phyloP scores from a whole-genome alignment of 768 basidiomycete species.

The Psilocybe tampanensis region DNA sequence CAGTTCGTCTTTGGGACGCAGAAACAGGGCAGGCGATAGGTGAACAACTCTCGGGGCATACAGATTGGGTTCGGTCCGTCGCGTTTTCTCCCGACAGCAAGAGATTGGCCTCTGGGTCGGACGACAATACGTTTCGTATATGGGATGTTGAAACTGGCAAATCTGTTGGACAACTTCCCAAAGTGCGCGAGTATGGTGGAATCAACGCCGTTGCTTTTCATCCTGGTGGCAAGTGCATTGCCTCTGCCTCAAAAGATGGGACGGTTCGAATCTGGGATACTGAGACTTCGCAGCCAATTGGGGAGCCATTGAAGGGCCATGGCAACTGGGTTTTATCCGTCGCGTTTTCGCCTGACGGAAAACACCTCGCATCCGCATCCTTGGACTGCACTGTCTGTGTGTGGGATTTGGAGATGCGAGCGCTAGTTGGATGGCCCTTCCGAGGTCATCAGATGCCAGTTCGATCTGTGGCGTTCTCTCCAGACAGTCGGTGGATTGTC shows the following conservation, averaged over 20 bases:
- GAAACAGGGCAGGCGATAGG: conserved; percentile 4
- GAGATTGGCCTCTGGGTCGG: conserved; percentile 3
- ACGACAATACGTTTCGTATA: conserved; percentile 4
- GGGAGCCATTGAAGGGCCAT: not conserved
- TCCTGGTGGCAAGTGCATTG: not conserved
- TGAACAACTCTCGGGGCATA: conserved; percentile 7
- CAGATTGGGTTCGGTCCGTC: conserved; percentile 1
- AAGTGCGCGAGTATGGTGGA: not conserved
- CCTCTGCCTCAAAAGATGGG: conserved; percentile 2
- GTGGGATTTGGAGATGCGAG: not conserved
- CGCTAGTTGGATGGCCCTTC: not conserved
- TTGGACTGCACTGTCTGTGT: not conserved
- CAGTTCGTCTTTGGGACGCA: conserved; percentile 14
- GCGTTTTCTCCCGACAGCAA: conserved; percentile 7
- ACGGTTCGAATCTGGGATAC: conserved; percentile 3
- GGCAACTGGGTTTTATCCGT: not conserved
- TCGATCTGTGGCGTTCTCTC: conserved; percentile 1
- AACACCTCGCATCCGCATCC: not conserved
- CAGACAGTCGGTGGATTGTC: not conserved
- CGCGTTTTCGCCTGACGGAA: conserved; percentile 6
- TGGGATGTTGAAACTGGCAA: conserved; percentile 8
- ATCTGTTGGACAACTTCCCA: conserved; percentile 1
- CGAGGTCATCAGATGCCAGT: not conserved
- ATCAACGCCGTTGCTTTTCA: conserved; percentile 8
- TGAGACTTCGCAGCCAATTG: not conserved